Percentiles rank a stretch among this genome's conserved stretches.
phyloP scores from a whole-genome alignment of 805 yeast species.

The Candida multigemmis region DNA sequence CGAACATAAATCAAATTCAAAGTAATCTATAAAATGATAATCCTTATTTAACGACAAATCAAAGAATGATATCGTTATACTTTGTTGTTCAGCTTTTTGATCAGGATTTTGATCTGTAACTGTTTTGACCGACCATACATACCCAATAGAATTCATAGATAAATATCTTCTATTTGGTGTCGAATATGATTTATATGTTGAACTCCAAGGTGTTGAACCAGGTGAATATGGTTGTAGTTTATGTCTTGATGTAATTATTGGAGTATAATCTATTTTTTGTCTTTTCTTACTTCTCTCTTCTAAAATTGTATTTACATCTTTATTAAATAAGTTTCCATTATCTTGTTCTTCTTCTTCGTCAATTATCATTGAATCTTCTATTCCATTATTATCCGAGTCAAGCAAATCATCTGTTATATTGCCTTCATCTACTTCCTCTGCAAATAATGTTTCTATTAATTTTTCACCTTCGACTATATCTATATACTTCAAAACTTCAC shows the following conservation, averaged over 20 bases:
- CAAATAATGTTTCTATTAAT: conserved; percentile 10
- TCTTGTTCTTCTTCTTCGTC: conserved; percentile 37
- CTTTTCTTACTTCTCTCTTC: conserved; percentile 11
- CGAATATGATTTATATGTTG: conserved; percentile 8
- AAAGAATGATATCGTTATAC: conserved; percentile 82
- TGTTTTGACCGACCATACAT: conserved; percentile 63
- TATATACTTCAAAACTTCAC: conserved; percentile 22
- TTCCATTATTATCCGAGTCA: conserved; percentile 5
- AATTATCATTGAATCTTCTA: conserved; percentile 27
- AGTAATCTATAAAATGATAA: conserved; percentile 75
- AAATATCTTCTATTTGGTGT: conserved; percentile 58
- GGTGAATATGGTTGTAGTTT: conserved; percentile 63
- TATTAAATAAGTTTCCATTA: conserved; percentile 14
- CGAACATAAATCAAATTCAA: conserved; percentile 66
- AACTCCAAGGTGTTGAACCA: conserved; percentile 67
- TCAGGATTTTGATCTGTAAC: conserved; percentile 6
- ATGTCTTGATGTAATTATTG: conserved; percentile 1
- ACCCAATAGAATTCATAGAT: conserved; percentile 74
- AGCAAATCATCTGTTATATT: conserved; percentile 5
- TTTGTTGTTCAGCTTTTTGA: conserved; percentile 32
- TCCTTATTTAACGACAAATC: conserved; percentile 70
- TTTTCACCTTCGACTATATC: conserved; percentile 19
- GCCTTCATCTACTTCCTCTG: conserved; percentile 7
- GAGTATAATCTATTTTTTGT: conserved; percentile 6
- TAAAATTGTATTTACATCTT: conserved; percentile 9